Evolutionary conservation across 768 basidiomycete genomes (phyloP).

Genomic region (Austroboletus eburneus): DNA sequence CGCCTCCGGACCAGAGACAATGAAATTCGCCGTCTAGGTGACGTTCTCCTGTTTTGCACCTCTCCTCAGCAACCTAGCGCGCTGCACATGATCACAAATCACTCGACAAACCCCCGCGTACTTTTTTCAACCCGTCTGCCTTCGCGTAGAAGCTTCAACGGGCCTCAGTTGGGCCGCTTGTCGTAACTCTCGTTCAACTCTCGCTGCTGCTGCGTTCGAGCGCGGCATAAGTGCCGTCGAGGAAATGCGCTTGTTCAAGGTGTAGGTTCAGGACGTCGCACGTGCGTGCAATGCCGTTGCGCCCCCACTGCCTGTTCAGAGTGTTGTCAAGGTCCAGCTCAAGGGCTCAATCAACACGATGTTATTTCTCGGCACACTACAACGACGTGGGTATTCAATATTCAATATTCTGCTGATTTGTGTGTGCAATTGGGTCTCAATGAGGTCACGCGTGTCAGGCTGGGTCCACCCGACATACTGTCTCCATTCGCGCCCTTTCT

Average conservation of each 20-base stretch:
- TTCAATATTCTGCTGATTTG: slow-evolving; percentile 16
- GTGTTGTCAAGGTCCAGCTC: slow-evolving; percentile 75
- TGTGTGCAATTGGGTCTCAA: slow-evolving; percentile 54
- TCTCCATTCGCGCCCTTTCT: slow-evolving; percentile 2
- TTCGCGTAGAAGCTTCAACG: slow-evolving; percentile 34
- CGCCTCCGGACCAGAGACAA: slow-evolving; percentile 38
- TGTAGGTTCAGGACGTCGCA: slow-evolving; percentile 80
- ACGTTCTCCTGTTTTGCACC: slow-evolving; percentile 30
- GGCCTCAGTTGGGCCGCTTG: slow-evolving; percentile 34
- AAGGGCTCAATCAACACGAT: slow-evolving; percentile 76
- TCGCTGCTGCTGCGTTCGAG: slow-evolving; percentile 52
- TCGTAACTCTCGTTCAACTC: slow-evolving; percentile 53
- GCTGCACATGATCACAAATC: slow-evolving; percentile 32
- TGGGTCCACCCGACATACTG: slow-evolving; percentile 24
- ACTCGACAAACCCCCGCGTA: slow-evolving; percentile 40
- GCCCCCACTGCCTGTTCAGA: slow-evolving; percentile 71
- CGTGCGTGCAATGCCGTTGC: slow-evolving; percentile 80
- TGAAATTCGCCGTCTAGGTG: slow-evolving; percentile 42
- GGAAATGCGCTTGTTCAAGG: slow-evolving; percentile 74
- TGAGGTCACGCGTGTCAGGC: slow-evolving; percentile 83
- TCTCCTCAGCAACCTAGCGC: slow-evolving; percentile 25
- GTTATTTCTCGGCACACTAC: slow-evolving; percentile 31
- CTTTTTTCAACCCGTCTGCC: slow-evolving; percentile 30
- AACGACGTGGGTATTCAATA: not conserved
- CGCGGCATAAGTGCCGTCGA: slow-evolving; percentile 67